Evolutionary conservation across 331 rosid genomes (phyloP).

Genomic region (Quercus lobata): DNA sequence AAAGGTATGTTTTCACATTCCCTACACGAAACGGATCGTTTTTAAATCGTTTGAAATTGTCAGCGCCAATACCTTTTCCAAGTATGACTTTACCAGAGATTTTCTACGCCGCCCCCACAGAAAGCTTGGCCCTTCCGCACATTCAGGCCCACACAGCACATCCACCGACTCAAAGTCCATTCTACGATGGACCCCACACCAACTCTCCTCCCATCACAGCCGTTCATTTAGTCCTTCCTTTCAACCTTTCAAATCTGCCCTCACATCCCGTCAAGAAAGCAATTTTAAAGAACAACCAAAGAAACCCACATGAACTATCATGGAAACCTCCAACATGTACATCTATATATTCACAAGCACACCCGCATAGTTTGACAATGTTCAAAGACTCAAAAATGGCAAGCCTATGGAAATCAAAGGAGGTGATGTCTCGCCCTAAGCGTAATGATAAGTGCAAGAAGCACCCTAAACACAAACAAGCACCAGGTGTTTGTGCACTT

Average conservation of each 20-base stretch:
- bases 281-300: slow-evolving; percentile 21
- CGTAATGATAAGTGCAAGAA: slow-evolving; percentile 44
- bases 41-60: slow-evolving; percentile 13
- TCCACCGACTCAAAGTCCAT: slow-evolving; percentile 22
- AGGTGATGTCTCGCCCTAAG: slow-evolving; percentile 23
- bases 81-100: neutral
- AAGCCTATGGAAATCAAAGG: slow-evolving; percentile 24
- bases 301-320: slow-evolving; percentile 72
- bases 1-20: neutral
- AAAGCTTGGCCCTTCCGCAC: slow-evolving; percentile 18
- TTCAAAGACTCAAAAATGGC: slow-evolving; percentile 18
- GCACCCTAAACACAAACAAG: slow-evolving; percentile 67
- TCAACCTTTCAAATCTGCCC: slow-evolving; percentile 12
- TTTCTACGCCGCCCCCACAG: slow-evolving; percentile 56
- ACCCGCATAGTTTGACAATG: neutral
- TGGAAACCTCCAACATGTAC: slow-evolving; percentile 20
- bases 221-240: slow-evolving; percentile 33
- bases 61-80: slow-evolving; percentile 2
- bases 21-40: slow-evolving; percentile 9
- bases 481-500: slow-evolving; percentile 74
- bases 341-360: slow-evolving; percentile 25
- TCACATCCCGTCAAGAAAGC: slow-evolving; percentile 45
- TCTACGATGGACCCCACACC: neutral
- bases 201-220: slow-evolving; percentile 14
- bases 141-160: neutral